phyloP scores from a whole-genome alignment of 768 basidiomycete species.

The Hortiboletus campestris region DNA sequence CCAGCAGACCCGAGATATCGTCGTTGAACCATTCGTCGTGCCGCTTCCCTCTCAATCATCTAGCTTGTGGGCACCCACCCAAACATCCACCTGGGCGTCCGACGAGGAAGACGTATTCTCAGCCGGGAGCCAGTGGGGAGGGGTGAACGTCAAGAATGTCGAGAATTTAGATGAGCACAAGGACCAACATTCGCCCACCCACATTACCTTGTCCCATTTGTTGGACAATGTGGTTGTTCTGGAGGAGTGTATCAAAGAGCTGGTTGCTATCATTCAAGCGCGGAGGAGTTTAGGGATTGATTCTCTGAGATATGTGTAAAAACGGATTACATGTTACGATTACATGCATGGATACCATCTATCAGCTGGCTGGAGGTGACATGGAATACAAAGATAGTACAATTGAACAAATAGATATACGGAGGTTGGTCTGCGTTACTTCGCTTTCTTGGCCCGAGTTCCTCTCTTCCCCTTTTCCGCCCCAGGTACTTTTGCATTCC shows the following conservation, averaged over 20 bases:
- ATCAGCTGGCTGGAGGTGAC: not conserved
- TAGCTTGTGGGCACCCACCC: slow-evolving; percentile 63
- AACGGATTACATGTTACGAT: not conserved
- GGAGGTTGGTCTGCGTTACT: slow-evolving; percentile 16
- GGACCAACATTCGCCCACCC: slow-evolving; percentile 35
- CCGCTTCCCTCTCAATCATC: slow-evolving; percentile 47
- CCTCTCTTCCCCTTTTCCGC: slow-evolving; percentile 27
- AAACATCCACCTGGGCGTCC: slow-evolving; percentile 48
- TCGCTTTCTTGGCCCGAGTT: slow-evolving; percentile 35
- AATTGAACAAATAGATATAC: not conserved
- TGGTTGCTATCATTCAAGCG: slow-evolving; percentile 82
- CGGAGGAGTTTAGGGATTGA: slow-evolving; percentile 84
- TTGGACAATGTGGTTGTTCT: slow-evolving; percentile 93
- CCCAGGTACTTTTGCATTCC: slow-evolving; percentile 37
- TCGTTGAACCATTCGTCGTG: slow-evolving; percentile 68
- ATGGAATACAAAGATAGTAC: not conserved
- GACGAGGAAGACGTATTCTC: slow-evolving; percentile 75
- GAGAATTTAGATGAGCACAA: slow-evolving; percentile 20
- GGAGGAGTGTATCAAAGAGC: slow-evolving; percentile 94
- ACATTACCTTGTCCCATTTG: slow-evolving; percentile 75
- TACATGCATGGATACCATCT: slow-evolving; percentile 2
- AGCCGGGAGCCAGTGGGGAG: slow-evolving; percentile 43
- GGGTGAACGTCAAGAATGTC: slow-evolving; percentile 23
- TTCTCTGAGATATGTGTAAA: slow-evolving; percentile 68
- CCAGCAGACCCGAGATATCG: slow-evolving; percentile 67